Evolutionary conservation across 805 yeast genomes (phyloP).

Genomic region (Limtongia smithiae): DNA sequence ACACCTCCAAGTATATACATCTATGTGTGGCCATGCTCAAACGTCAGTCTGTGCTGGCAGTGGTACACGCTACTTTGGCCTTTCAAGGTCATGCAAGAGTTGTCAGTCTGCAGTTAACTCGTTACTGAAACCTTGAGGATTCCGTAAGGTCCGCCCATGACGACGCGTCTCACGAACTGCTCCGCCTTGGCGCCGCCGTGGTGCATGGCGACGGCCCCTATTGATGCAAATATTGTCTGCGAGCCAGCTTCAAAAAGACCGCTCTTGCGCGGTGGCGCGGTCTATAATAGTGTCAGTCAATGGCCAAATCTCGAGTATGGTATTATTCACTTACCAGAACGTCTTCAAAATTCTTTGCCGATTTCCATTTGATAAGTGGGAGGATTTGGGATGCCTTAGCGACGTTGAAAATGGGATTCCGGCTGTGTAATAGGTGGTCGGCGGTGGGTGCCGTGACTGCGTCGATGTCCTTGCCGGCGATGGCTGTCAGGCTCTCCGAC

Average conservation of each 20-base stretch:
- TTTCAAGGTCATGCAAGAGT: background rate
- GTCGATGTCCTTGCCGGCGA: slow-evolving; percentile 20
- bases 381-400: slow-evolving; percentile 15
- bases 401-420: slow-evolving; percentile 6
- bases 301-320: too few species aligned
- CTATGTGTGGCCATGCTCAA: too few species aligned
- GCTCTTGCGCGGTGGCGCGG: slow-evolving; percentile 3
- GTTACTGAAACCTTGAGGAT: background rate
- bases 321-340: slow-evolving; percentile 5
- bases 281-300: too few species aligned
- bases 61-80: background rate
- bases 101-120: background rate
- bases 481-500: slow-evolving; percentile 10
- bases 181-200: slow-evolving; percentile 61
- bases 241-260: slow-evolving; percentile 20
- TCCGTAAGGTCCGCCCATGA: slow-evolving; percentile 21
- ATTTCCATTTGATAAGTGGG: slow-evolving; percentile 11
- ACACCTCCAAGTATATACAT: too few species aligned
- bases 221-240: slow-evolving; percentile 53
- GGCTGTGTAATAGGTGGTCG: slow-evolving; percentile 9
- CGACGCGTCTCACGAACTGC: slow-evolving; percentile 39
- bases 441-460: slow-evolving; percentile 12
- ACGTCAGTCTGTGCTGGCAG: background rate
- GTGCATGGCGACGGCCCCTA: slow-evolving; percentile 63
- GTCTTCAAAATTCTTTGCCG: background rate